A percentile compares a stretch with the other conserved stretches of the same genome.
Evolutionary conservation across 768 basidiomycete species (phyloP).

Genomic region (Cystofilobasidium bisporidii): DNA sequence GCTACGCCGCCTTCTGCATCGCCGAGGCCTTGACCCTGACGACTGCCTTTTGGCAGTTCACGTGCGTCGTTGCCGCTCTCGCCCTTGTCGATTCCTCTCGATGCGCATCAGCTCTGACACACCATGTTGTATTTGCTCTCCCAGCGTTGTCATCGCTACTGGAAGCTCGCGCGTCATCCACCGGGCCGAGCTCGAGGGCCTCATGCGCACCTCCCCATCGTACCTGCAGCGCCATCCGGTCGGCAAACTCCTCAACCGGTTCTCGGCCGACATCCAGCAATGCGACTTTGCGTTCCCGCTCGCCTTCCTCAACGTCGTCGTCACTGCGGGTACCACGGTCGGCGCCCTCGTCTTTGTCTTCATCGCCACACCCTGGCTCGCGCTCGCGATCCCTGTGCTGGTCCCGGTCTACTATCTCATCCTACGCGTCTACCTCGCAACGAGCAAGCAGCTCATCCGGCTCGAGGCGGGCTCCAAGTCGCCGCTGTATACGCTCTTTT

Average conservation of each 20-base stretch:
- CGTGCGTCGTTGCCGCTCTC: background rate
- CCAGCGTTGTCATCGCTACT: background rate
- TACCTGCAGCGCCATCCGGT: background rate
- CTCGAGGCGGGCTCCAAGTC: conserved; percentile 17
- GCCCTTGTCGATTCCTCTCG: background rate
- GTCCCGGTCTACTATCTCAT: conserved; percentile 11
- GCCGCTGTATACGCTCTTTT: conserved; percentile 16
- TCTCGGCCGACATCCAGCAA: conserved; percentile 17
- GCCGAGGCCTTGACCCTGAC: background rate
- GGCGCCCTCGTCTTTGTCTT: conserved; percentile 15
- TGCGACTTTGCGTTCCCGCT: conserved; percentile 22
- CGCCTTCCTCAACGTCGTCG: background rate
- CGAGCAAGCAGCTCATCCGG: conserved; percentile 20
- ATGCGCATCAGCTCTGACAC: background rate
- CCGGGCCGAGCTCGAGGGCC: conserved; percentile 11
- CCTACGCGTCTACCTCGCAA: conserved; percentile 18
- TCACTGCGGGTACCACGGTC: background rate
- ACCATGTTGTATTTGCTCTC: background rate
- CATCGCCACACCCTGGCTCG: conserved; percentile 25
- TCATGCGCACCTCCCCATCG: conserved; percentile 10
- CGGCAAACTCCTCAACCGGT: conserved; percentile 25
- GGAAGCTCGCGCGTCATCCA: background rate
- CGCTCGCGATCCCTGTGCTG: conserved; percentile 13
- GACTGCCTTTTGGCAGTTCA: background rate
- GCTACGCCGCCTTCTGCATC: background rate